A percentile compares a stretch with the other conserved stretches of the same genome.
phyloP scores from a whole-genome alignment of 768 basidiomycete species.

The Serpula lacrymans region DNA sequence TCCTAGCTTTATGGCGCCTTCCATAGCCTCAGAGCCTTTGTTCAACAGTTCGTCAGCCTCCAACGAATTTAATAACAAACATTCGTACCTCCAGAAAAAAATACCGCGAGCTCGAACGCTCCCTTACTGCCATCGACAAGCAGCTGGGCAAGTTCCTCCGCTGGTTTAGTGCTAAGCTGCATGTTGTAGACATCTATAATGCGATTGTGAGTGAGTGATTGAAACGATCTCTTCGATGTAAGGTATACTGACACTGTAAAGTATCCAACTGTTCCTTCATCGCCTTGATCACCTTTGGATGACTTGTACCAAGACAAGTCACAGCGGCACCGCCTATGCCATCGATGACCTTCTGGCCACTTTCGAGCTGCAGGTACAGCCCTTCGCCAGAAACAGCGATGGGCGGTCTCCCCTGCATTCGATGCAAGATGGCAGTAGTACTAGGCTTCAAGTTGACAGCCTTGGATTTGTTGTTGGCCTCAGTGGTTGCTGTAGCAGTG shows the following conservation, averaged over 20 bases:
- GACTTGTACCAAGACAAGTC: constrained; percentile 68
- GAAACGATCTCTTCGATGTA: constrained; percentile 1
- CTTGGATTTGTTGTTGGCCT: neutral
- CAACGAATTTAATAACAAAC: neutral
- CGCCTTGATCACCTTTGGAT: constrained; percentile 68
- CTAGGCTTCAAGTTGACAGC: neutral
- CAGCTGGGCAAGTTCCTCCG: constrained; percentile 71
- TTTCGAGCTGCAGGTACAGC: constrained; percentile 67
- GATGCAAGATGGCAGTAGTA: constrained; percentile 49
- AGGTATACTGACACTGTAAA: constrained; percentile 57
- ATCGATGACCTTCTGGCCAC: constrained; percentile 70
- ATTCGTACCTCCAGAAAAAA: constrained; percentile 68
- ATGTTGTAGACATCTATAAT: constrained; percentile 78
- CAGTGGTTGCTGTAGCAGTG: neutral
- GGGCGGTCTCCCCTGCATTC: constrained; percentile 74
- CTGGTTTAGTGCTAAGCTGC: constrained; percentile 78
- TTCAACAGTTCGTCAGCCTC: constrained; percentile 1
- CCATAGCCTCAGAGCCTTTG: constrained; percentile 86
- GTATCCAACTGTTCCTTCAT: constrained; percentile 80
- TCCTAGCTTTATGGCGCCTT: constrained; percentile 77
- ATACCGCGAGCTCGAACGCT: constrained; percentile 68
- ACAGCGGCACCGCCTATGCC: constrained; percentile 87
- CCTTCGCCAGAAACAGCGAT: constrained; percentile 65
- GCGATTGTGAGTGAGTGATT: neutral
- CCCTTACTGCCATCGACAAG: constrained; percentile 67